Percentiles rank a stretch among this genome's conserved stretches.
These are phyloP conservation scores for Neurospora sp. DNA, from an alignment of 495 filamentous ascomycete genomes.

Conservation along the genomic window DNA sequence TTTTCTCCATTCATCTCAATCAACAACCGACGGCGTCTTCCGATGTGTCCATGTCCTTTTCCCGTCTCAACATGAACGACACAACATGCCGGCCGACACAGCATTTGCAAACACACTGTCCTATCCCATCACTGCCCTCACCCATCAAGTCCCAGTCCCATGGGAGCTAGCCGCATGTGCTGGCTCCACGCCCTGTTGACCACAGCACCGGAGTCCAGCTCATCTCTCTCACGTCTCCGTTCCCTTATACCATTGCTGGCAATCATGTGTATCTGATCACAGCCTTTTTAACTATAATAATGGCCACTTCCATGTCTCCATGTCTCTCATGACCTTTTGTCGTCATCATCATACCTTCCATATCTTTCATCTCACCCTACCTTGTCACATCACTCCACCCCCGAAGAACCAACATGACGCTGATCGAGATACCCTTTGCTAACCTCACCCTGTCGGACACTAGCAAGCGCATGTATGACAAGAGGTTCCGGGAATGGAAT, in stretches of 20 bases:
- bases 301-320: background rate
- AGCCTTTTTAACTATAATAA: background rate
- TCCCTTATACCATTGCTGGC: background rate
- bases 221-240: background rate
- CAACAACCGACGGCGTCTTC: background rate
- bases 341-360: background rate
- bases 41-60: background rate
- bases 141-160: background rate
- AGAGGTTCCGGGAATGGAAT: conserved; percentile 25
- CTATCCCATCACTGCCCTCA: background rate
- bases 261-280: background rate
- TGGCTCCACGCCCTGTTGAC: background rate
- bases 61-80: background rate
- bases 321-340: background rate
- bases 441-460: background rate
- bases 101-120: background rate
- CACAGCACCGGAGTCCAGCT: background rate
- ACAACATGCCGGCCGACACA: background rate
- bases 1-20: background rate
- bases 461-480: conserved; percentile 29
- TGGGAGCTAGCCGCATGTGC: background rate
- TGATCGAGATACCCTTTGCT: conserved; percentile 12
- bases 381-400: background rate
- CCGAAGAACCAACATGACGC: conserved; percentile 8
- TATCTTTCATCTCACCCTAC: background rate